phyloP scores from a whole-genome alignment of 2,329 filamentous ascomycete species.

The Knufia fluminis region DNA sequence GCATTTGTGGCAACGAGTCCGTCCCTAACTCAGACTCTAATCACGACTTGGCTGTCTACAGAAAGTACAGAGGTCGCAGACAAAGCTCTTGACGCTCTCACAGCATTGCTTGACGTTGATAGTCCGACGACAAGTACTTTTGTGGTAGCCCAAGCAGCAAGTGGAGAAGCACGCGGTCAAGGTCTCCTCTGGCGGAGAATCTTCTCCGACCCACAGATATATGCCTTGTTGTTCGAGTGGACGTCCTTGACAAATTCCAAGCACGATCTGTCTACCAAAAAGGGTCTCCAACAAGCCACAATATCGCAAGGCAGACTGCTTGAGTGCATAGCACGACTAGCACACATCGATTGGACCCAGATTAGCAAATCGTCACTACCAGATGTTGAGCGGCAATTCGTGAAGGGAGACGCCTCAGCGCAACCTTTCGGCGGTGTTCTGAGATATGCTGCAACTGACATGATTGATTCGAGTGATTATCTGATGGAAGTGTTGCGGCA shows the following conservation, averaged over 20 bases:
- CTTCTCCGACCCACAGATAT: slow-evolving; percentile 52
- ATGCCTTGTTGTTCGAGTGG: slow-evolving; percentile 44
- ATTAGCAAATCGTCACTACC: slow-evolving; percentile 43
- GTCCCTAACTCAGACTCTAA: slow-evolving; percentile 45
- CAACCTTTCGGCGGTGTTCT: slow-evolving; percentile 20
- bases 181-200: slow-evolving; percentile 53
- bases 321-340: slow-evolving; percentile 47
- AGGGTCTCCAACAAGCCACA: slow-evolving; percentile 41
- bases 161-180: slow-evolving; percentile 33
- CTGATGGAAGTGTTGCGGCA: slow-evolving; percentile 22
- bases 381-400: slow-evolving; percentile 40
- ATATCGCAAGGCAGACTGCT: slow-evolving; percentile 53
- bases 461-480: slow-evolving; percentile 21
- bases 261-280: slow-evolving; percentile 31
- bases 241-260: slow-evolving; percentile 33
- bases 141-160: slow-evolving; percentile 16
- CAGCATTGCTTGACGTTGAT: slow-evolving; percentile 45
- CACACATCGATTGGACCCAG: slow-evolving; percentile 45
- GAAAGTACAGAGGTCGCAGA: slow-evolving; percentile 47
- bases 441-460: slow-evolving; percentile 18
- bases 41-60: slow-evolving; percentile 51
- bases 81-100: slow-evolving; percentile 44
- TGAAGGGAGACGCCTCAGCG: slow-evolving; percentile 18
- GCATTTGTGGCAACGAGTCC: slow-evolving; percentile 50
- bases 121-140: slow-evolving; percentile 27